A percentile compares a stretch with the other conserved stretches of the same genome.
These are phyloP conservation scores for Fusarium nodosum DNA, from an alignment of 2,329 filamentous ascomycete genomes.

Conservation along the genomic window DNA sequence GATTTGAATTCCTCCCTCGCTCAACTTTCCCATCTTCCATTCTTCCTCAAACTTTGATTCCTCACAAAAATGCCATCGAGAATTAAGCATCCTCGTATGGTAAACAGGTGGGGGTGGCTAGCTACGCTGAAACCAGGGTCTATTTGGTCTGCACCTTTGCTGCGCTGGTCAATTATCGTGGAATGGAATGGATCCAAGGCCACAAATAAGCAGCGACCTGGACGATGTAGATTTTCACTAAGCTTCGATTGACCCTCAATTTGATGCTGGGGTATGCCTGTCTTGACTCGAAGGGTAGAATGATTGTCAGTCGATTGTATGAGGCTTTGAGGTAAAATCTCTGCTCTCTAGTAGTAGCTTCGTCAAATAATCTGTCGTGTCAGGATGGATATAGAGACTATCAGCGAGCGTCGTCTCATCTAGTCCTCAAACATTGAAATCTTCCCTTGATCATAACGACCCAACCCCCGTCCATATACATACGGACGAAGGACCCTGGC, in stretches of 20 bases:
- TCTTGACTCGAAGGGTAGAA: conserved; percentile 28
- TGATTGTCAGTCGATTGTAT: conserved; percentile 22
- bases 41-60: conserved; percentile 12
- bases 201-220: conserved; percentile 40
- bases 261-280: conserved; percentile 42
- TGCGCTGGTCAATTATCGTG: conserved; percentile 32
- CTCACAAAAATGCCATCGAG: conserved; percentile 11
- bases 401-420: conserved; percentile 1
- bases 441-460: conserved; percentile 1
- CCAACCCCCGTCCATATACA: background rate
- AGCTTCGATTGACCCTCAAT: conserved; percentile 24
- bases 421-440: conserved; percentile 6
- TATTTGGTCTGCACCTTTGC: conserved; percentile 22
- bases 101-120: conserved; percentile 35
- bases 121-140: conserved; percentile 22
- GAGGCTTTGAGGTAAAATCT: conserved; percentile 11
- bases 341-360: conserved; percentile 24
- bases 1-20: conserved; percentile 5
- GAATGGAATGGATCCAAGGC: conserved; percentile 34
- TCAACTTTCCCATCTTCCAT: conserved; percentile 10
- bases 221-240: conserved; percentile 38
- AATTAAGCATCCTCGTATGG: conserved; percentile 31
- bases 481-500: background rate
- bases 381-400: conserved; percentile 12
- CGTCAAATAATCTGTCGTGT: conserved; percentile 11